Percentiles rank a stretch among this genome's conserved stretches.
Evolutionary conservation across 768 basidiomycete species (phyloP).

Genomic region (Hericium erinaceus): DNA sequence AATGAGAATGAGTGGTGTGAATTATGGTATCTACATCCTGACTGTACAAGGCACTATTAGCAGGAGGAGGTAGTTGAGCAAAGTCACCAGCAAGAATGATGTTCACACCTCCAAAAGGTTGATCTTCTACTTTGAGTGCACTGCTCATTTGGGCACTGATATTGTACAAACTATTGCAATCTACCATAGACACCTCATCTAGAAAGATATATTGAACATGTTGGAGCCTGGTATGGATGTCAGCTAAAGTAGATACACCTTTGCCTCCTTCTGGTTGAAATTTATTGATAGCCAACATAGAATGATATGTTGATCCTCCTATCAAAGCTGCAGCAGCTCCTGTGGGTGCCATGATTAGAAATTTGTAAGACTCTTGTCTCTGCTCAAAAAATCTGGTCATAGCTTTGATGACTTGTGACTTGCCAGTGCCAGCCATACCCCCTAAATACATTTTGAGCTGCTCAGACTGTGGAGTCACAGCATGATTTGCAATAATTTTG

Average conservation of each 20-base stretch:
- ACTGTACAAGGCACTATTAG: slow-evolving; percentile 17
- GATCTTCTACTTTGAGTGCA: slow-evolving; percentile 9
- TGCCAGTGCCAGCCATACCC: slow-evolving; percentile 17
- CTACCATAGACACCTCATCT: slow-evolving; percentile 37
- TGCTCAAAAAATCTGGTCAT: slow-evolving; percentile 8
- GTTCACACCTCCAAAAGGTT: slow-evolving; percentile 30
- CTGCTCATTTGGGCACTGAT: slow-evolving; percentile 18
- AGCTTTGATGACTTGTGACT: slow-evolving; percentile 10
- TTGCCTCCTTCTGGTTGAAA: background rate
- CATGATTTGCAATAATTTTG: slow-evolving; percentile 14
- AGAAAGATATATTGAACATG: slow-evolving; percentile 32
- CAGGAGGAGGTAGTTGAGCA: slow-evolving; percentile 30
- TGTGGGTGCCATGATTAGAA: slow-evolving; percentile 14
- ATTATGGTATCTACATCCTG: background rate
- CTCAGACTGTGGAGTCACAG: background rate
- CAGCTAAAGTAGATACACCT: background rate
- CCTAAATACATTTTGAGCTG: slow-evolving; percentile 8
- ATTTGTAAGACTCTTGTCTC: slow-evolving; percentile 1
- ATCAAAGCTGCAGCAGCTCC: slow-evolving; percentile 12
- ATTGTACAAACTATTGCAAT: slow-evolving; percentile 19
- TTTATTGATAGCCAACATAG: slow-evolving; percentile 4
- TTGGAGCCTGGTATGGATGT: slow-evolving; percentile 1
- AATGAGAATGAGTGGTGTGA: background rate
- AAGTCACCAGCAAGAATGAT: slow-evolving; percentile 41
- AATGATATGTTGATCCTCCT: slow-evolving; percentile 18